Evolutionary conservation across 768 basidiomycete genomes (phyloP).

Genomic region (Lyophyllum atratum): DNA sequence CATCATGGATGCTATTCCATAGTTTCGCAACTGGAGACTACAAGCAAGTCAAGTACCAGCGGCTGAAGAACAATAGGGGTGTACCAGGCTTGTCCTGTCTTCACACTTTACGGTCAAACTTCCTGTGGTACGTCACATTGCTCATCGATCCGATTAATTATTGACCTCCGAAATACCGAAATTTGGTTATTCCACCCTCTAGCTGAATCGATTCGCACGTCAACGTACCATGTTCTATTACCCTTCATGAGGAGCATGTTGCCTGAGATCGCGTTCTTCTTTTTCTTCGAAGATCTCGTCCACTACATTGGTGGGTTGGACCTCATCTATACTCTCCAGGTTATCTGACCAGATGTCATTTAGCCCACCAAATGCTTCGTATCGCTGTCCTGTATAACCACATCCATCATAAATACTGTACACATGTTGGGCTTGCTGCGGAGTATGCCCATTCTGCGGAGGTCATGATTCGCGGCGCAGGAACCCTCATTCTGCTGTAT

Average conservation of each 20-base stretch:
- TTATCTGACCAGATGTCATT: not conserved
- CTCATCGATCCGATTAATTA: not conserved
- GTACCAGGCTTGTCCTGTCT: slow-evolving; percentile 90
- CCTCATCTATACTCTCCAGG: not conserved
- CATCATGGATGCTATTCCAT: slow-evolving; percentile 91
- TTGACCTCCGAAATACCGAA: slow-evolving; percentile 32
- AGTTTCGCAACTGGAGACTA: slow-evolving; percentile 92
- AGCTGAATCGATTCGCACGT: slow-evolving; percentile 85
- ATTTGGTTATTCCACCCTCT: slow-evolving; percentile 93
- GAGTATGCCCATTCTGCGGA: slow-evolving; percentile 99
- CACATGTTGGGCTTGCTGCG: slow-evolving; percentile 95
- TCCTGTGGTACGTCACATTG: slow-evolving; percentile 62
- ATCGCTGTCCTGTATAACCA: slow-evolving; percentile 83
- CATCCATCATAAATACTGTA: slow-evolving; percentile 96
- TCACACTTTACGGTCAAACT: slow-evolving; percentile 96
- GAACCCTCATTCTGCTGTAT: slow-evolving; percentile 87
- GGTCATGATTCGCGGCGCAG: slow-evolving; percentile 90
- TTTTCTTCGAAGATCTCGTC: slow-evolving; percentile 95
- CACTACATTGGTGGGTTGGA: slow-evolving; percentile 76
- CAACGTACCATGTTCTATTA: slow-evolving; percentile 93
- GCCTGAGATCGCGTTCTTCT: slow-evolving; percentile 84
- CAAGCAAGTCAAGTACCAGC: slow-evolving; percentile 87
- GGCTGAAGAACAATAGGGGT: slow-evolving; percentile 86
- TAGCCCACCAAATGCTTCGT: slow-evolving; percentile 90
- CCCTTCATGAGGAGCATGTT: slow-evolving; percentile 68